phyloP scores from a whole-genome alignment of 345 rosid genomes.

The Ailanthus altissimus region DNA sequence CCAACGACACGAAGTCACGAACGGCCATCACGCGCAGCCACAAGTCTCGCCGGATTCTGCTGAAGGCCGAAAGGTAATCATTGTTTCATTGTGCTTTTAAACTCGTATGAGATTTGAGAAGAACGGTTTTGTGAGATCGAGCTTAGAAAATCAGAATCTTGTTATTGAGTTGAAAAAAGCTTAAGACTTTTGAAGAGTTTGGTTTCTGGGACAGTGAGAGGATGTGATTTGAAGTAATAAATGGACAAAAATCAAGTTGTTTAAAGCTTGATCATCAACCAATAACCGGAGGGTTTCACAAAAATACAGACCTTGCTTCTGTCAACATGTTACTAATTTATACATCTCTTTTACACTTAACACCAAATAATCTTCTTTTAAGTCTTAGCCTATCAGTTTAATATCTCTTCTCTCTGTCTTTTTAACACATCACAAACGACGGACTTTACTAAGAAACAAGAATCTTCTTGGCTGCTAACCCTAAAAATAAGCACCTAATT shows the following conservation, averaged over 20 bases:
- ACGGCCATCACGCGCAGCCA: no score
- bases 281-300: slow-evolving; percentile 12
- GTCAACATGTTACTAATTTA: neutral
- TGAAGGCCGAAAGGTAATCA: no score
- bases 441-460: slow-evolving; percentile 43
- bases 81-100: slow-evolving; percentile 5
- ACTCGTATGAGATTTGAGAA: slow-evolving; percentile 6
- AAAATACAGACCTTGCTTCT: neutral
- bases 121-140: slow-evolving; percentile 1
- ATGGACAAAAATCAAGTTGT: slow-evolving; percentile 17
- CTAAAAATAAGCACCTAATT: slow-evolving; percentile 16
- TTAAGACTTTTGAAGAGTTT: neutral
- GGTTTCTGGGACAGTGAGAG: neutral
- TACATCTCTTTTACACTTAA: slow-evolving; percentile 10
- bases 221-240: neutral
- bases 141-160: neutral
- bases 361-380: slow-evolving; percentile 6
- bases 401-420: slow-evolving; percentile 7
- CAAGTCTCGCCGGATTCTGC: no score
- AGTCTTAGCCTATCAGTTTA: neutral
- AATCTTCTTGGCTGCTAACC: slow-evolving; percentile 27
- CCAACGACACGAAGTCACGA: no score
- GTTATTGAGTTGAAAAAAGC: slow-evolving; percentile 12
- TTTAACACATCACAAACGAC: slow-evolving; percentile 30
- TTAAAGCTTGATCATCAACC: slow-evolving; percentile 16